These are phyloP conservation scores for Scedosporium dehoogii DNA, from an alignment of 2,329 filamentous ascomycete genomes.

Conservation along the genomic window DNA sequence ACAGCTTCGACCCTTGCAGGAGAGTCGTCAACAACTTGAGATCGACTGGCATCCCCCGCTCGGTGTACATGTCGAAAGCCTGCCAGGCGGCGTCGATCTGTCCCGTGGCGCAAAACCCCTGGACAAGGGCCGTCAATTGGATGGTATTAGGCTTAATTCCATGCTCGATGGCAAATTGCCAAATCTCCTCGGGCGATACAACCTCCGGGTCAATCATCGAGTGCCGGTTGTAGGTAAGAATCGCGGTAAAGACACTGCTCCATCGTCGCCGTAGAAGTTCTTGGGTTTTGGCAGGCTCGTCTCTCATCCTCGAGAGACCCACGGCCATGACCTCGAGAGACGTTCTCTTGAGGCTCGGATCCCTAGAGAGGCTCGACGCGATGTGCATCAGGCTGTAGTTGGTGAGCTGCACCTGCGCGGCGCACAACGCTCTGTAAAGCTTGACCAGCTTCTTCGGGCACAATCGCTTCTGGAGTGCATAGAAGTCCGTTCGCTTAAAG, in stretches of 20 bases:
- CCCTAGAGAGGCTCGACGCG: slow-evolving; percentile 32
- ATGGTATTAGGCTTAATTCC: slow-evolving; percentile 54
- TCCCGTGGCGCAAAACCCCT: slow-evolving; percentile 58
- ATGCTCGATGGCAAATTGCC: slow-evolving; percentile 28
- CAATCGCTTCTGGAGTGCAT: slow-evolving; percentile 10
- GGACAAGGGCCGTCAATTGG: slow-evolving; percentile 57
- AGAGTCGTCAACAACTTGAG: slow-evolving; percentile 58
- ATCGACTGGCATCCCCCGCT: slow-evolving; percentile 53
- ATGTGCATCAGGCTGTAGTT: slow-evolving; percentile 37
- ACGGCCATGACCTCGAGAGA: slow-evolving; percentile 1
- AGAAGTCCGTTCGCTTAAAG: slow-evolving; percentile 22
- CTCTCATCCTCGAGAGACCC: not conserved
- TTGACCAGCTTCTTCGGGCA: slow-evolving; percentile 20
- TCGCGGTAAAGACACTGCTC: slow-evolving; percentile 40
- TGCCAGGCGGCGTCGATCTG: slow-evolving; percentile 54
- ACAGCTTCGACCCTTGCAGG: slow-evolving; percentile 58
- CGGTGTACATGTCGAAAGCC: slow-evolving; percentile 53
- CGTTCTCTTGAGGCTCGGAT: slow-evolving; percentile 9
- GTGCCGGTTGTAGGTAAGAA: slow-evolving; percentile 20
- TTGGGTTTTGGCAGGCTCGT: slow-evolving; percentile 13
- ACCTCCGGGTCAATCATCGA: not conserved
- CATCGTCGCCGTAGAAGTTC: slow-evolving; percentile 29
- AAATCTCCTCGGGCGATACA: slow-evolving; percentile 1
- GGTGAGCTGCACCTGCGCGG: slow-evolving; percentile 22
- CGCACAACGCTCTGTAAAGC: slow-evolving; percentile 25